Evolutionary conservation across 495 filamentous ascomycete genomes (phyloP).

Genomic region (Xylaria sp.): DNA sequence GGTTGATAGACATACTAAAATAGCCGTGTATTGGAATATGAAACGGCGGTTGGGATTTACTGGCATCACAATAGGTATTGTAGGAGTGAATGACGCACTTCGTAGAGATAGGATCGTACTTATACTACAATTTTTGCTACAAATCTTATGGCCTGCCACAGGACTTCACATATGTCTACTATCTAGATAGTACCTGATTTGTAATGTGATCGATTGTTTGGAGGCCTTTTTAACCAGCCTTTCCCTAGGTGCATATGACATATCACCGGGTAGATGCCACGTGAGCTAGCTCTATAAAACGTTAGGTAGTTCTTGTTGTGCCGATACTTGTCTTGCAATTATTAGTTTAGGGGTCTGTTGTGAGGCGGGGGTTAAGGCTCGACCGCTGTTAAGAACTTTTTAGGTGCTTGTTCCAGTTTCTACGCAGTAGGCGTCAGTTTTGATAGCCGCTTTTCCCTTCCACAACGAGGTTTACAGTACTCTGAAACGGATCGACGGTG

Average conservation of each 20-base stretch:
- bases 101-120: not conserved
- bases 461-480: not conserved
- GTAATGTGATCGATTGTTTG: not conserved
- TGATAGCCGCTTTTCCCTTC: not conserved
- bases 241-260: not conserved
- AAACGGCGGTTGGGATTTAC: not conserved
- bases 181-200: not conserved
- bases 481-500: conserved; percentile 22
- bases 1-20: not conserved
- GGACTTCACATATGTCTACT: not conserved
- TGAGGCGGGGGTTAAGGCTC: not conserved
- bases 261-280: not conserved
- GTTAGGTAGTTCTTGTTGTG: not conserved
- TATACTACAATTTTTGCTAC: not conserved
- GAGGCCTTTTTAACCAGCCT: not conserved
- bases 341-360: not conserved
- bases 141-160: no score
- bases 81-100: not conserved
- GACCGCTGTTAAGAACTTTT: not conserved
- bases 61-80: not conserved
- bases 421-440: not conserved
- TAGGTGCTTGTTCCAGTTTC: not conserved
- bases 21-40: not conserved
- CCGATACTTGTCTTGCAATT: no score
- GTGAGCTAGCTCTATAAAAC: conserved; percentile 4